Percentiles rank a stretch among this genome's conserved stretches.
Evolutionary conservation across 1,139 yeast species (phyloP).

Genomic region (Scheffersomyces parashehatae): DNA sequence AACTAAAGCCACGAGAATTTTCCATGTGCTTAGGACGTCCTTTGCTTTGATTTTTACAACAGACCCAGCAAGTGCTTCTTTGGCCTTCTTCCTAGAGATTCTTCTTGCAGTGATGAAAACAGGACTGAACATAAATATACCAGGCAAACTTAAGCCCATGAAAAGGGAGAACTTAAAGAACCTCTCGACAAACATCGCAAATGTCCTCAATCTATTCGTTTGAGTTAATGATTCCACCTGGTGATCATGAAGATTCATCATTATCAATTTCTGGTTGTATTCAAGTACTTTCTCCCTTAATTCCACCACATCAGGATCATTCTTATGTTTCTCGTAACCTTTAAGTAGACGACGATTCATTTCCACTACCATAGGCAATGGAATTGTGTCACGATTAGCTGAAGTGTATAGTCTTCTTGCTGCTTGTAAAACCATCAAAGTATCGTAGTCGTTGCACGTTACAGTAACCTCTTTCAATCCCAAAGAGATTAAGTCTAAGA

Average conservation of each 20-base stretch:
- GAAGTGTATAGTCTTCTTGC: slow-evolving; percentile 75
- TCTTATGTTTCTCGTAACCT: slow-evolving; percentile 74
- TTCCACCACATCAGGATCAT: slow-evolving; percentile 66
- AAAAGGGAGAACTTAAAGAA: slow-evolving; percentile 54
- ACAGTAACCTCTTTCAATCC: slow-evolving; percentile 89
- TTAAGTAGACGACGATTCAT: slow-evolving; percentile 81
- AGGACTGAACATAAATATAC: slow-evolving; percentile 80
- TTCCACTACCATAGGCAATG: slow-evolving; percentile 82
- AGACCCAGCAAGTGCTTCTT: slow-evolving; percentile 81
- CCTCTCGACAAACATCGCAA: slow-evolving; percentile 52
- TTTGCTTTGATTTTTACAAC: slow-evolving; percentile 88
- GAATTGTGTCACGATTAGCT: slow-evolving; percentile 28
- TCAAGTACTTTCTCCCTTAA: slow-evolving; percentile 60
- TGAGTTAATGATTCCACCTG: slow-evolving; percentile 71
- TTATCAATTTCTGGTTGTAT: slow-evolving; percentile 68
- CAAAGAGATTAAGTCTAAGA: slow-evolving; percentile 69
- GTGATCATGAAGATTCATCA: slow-evolving; percentile 83
- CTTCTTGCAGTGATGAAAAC: slow-evolving; percentile 76
- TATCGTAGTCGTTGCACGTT: slow-evolving; percentile 88
- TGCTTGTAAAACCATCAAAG: slow-evolving; percentile 89
- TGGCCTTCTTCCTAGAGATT: slow-evolving; percentile 72
- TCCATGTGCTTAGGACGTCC: slow-evolving; percentile 59
- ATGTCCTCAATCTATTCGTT: slow-evolving; percentile 45
- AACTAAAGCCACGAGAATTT: slow-evolving; percentile 45
- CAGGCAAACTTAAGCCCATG: slow-evolving; percentile 74